Evolutionary conservation across 2,329 filamentous ascomycete species (phyloP), one percentile per base, ranked within the genome.

Genomic region (Penicillium capsulatum): DNA sequence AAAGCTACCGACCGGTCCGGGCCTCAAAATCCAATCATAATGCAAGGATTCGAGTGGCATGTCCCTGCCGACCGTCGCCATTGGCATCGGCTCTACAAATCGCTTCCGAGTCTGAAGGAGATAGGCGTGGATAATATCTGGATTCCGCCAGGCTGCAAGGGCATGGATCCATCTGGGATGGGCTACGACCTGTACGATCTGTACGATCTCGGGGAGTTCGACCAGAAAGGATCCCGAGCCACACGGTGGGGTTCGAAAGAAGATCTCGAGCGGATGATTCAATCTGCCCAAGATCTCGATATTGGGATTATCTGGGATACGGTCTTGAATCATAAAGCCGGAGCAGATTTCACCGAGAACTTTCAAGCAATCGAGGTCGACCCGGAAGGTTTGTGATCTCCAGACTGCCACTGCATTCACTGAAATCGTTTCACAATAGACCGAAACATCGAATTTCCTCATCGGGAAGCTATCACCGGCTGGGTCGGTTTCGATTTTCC

Each of bases 11-110:
- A n/a, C n/a, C n/a, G n/a, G n/a, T n/a, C n/a, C n/a, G n/a, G n/a
- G n/a, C n/a, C n/a, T n/a, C n/a, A n/a, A n/a, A n/a, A n/a, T n/a
- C n/a, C n/a, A n/a, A n/a, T 78, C 36, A 76, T 86, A 65, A 74
- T 86, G 50, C 81, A 86, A 61, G 78, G 72, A 9, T 86, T 85
- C 55, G 83, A 87, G 66, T 87, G 83, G 83, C 80, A 86, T 55
- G 72, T 79, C 3, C 79, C 80, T 2, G 73, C 74, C 30, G 75
- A 81, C 47, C 63, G 74, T 36, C 64, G 70, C 33, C 81, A 86
- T 61, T 86, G 79, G 75, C 64, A 69, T 24, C 75, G 80, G 7
- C 72, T 85, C 1, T 62, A 65, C 10, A 63, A 67, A 13, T 69
- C 70, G 5, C 54, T 83, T 1, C 72, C 76, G 0, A 64, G 67